Base-by-base conservation (phyloP, 2,329 filamentous ascomycete genomes). In the Grosmannia serpens region DNA sequence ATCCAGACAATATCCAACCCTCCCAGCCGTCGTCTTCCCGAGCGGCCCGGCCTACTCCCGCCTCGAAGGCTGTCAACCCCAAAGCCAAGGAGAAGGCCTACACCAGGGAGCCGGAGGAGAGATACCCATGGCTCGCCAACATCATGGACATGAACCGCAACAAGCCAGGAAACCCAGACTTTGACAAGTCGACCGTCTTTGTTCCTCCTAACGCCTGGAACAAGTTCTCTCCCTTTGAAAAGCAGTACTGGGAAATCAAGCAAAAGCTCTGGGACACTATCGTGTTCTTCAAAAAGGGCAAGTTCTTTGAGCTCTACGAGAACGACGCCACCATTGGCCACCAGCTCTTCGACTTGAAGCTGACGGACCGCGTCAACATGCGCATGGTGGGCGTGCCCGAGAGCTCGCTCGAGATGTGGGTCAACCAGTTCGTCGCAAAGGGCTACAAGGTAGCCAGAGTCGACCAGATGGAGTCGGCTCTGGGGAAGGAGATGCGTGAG, bases 281-380 rank as follows among this genome's bases (percentile, higher is more conserved):
- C 52, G 92, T 99, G 20, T 99, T 99, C 74, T 99, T 99, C 84
- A 99, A 97, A 73, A 99, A 99, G 77, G 94, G 94, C 67, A 99
- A 99, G 67, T 99, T 99, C 72, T 99, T 96, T 69, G 94, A 99
- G 70, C 79, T 99, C 0, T 99, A 97, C 68, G 94, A 99, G 70
- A 96, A 96, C 61, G 94, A 99, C 72, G 94, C 94, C 6, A 96
- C 92, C 0, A 86, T 97, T 58, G 94, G 94, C 5, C 91, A 99
- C 69, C 94, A 97, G 70, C 78, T 96, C 20, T 99, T 99, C 66
- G 94, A 99, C 70, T 80, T 99, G 59, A 99, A 99, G 74, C 86
- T 99, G 69, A 99, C 94, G 0, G 94, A 99, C 67, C 84, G 94
- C 58, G 94, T 99, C 70, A 99, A 99, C 70, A 99, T 99, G 94